A percentile compares a stretch with the other conserved stretches of the same genome.
Evolutionary conservation across 371 early-diverging fungal species (phyloP).

Genomic region (Mucor piriformis): DNA sequence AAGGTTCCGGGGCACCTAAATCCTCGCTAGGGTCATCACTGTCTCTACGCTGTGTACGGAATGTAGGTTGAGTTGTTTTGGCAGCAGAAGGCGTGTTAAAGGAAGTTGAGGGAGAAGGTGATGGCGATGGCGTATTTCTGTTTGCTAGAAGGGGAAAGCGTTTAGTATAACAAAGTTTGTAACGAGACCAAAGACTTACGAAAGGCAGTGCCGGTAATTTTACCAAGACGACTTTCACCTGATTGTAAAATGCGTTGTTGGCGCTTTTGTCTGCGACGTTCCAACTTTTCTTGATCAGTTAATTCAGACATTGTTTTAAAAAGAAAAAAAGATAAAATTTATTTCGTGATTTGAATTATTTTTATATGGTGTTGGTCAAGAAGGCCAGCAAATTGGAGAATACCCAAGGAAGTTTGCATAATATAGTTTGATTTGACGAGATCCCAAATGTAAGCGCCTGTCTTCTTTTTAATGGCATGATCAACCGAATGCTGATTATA

Average conservation of each 20-base stretch:
- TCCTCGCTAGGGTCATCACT: constrained; percentile 50
- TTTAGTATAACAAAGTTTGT: background rate
- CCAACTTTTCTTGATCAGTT: constrained; percentile 58
- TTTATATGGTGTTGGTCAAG: constrained; percentile 8
- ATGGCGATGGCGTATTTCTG: constrained; percentile 33
- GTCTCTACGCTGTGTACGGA: constrained; percentile 20
- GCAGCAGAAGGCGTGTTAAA: background rate
- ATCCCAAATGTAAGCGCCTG: background rate
- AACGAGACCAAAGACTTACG: constrained; percentile 29
- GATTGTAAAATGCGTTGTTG: constrained; percentile 64
- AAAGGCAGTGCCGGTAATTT: constrained; percentile 62
- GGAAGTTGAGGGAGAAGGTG: constrained; percentile 41
- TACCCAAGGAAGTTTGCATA: constrained; percentile 3
- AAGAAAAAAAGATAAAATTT: background rate
- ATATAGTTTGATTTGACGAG: constrained; percentile 8
- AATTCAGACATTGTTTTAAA: constrained; percentile 34
- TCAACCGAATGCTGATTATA: background rate
- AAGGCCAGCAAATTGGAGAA: constrained; percentile 6
- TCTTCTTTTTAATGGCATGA: background rate
- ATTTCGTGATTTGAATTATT: background rate
- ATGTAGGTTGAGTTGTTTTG: background rate
- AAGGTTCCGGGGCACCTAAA: constrained; percentile 43
- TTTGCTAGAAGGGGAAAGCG: constrained; percentile 20
- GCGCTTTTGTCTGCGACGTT: constrained; percentile 63
- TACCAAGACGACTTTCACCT: constrained; percentile 59